A percentile compares a stretch with the other conserved stretches of the same genome.
Conservation (phyloP, 352 stramenopile species). For the Phytophthora litchii region DNA sequence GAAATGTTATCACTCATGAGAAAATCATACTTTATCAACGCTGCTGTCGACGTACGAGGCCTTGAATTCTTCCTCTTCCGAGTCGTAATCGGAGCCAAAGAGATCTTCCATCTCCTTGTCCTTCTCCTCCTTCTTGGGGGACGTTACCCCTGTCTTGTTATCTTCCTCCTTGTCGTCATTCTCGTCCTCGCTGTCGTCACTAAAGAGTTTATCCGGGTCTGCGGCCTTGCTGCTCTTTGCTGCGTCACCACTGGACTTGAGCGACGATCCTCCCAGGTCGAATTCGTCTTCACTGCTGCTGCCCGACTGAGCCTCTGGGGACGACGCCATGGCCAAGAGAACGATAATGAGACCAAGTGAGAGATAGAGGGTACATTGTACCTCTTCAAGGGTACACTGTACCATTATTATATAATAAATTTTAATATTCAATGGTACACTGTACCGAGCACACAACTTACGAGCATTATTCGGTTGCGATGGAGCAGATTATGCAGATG, state of each 20-base stretch:
- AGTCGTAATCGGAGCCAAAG: slow-evolving; percentile 90
- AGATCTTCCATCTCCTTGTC: slow-evolving; percentile 90
- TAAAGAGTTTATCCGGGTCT: slow-evolving; percentile 66
- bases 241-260: slow-evolving; percentile 23
- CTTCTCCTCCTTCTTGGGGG: slow-evolving; percentile 53
- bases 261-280: slow-evolving; percentile 50
- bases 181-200: slow-evolving; percentile 70
- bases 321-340: slow-evolving; percentile 51
- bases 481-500: slow-evolving; percentile 92
- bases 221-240: slow-evolving; percentile 14
- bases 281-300: slow-evolving; percentile 84
- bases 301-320: slow-evolving; percentile 57
- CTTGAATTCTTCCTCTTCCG: slow-evolving; percentile 90
- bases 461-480: too few species aligned
- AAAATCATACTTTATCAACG: not conserved
- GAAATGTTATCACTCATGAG: slow-evolving; percentile 5
- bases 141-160: slow-evolving; percentile 26
- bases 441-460: too few species aligned
- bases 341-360: too few species aligned
- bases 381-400: too few species aligned
- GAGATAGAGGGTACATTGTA: too few species aligned
- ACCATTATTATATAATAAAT: too few species aligned
- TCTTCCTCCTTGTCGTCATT: slow-evolving; percentile 27
- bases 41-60: slow-evolving; percentile 56
- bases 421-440: too few species aligned